Evolutionary conservation across 495 filamentous ascomycete genomes (phyloP).

Genomic region (Opeltia flavorubescens): DNA sequence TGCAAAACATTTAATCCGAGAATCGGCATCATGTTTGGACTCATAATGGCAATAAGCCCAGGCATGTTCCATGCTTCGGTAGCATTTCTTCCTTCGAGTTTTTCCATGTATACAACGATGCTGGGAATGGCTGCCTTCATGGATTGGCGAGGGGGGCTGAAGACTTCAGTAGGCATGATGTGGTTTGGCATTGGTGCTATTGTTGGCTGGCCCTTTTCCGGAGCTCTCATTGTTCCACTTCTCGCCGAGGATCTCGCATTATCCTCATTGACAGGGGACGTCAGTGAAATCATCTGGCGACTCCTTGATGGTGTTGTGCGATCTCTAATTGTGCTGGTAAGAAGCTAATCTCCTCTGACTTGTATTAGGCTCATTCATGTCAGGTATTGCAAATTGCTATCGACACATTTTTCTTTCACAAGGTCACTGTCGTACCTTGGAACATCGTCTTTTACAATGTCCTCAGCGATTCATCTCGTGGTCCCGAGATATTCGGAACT

Average conservation of each 20-base stretch:
- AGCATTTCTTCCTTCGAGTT: constrained; percentile 83
- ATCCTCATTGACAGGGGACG: constrained; percentile 40
- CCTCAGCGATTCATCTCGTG: constrained; percentile 59
- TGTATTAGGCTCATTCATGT: too few species aligned
- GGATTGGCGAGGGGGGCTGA: constrained; percentile 61
- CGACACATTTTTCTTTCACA: constrained; percentile 72
- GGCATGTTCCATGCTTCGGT: constrained; percentile 88
- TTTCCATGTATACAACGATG: constrained; percentile 91
- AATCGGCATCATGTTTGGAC: constrained; percentile 70
- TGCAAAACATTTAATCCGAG: constrained; percentile 59
- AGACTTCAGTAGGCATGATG: constrained; percentile 68
- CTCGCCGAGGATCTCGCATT: constrained; percentile 61
- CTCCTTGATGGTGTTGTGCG: constrained; percentile 53
- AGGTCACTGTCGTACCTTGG: constrained; percentile 62
- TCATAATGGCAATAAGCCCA: constrained; percentile 60
- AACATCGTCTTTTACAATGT: constrained; percentile 96
- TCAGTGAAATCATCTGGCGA: constrained; percentile 40
- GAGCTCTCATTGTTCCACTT: constrained; percentile 70
- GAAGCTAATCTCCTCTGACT: constrained; percentile 18
- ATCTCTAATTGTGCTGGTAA: constrained; percentile 55
- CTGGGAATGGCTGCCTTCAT: constrained; percentile 79
- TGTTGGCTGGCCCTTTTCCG: constrained; percentile 90
- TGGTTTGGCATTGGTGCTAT: constrained; percentile 87
- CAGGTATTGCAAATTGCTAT: constrained; percentile 46
- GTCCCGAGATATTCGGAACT: constrained; percentile 88